Evolutionary conservation across 2,329 filamentous ascomycete genomes (phyloP), one percentile per base, ranked within the genome.

Genomic region (Phaeosphaeria sp.): DNA sequence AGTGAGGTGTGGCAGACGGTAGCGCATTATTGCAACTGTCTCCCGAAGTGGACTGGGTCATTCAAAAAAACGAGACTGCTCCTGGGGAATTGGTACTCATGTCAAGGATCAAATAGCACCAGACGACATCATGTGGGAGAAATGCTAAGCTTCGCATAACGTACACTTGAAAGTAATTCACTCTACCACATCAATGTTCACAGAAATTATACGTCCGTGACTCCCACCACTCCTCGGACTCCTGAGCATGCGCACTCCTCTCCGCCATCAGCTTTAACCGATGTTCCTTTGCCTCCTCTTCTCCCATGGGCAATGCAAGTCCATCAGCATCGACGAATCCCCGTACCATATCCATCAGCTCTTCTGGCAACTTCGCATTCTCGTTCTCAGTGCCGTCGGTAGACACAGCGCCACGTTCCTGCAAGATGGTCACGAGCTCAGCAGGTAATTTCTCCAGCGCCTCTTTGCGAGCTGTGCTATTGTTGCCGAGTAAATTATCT

Each of bases 271-370:
- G 46, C 45, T 54, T 53, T 4, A 42, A 13, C 6, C 65, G 48
- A 49, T 67, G 62, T 24, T 59, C 42, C 24, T 50, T 52, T 13
- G 65, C 67, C 43, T 72, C 69, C 43, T 65, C 54, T 0, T 52
- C 2, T 11, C 50, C 60, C 67, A 72, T 71, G 0, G 61, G 63
- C 17, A 68, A 30, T 0, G 27, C 48, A 15, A 53, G 8, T 7
- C n/a, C 42, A 22, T 54, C 50, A 0, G 49, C 51, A 0, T 64
- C 21, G 3, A 69, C 44, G 2, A 60, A 43, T 18, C 51, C 51
- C 1, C 50, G 48, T 3, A 72, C 57, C 46, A 62, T 64, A 1
- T 59, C 55, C 49, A 66, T 59, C 2, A 70, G 44, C 54, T 70
- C 66, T 13, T 51, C 30, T 3, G 67, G 65, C 15, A 69, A 51